Evolutionary conservation across 2,329 filamentous ascomycete genomes (phyloP).

Genomic region (Ophiocordyceps camponoti-rufipedis): DNA sequence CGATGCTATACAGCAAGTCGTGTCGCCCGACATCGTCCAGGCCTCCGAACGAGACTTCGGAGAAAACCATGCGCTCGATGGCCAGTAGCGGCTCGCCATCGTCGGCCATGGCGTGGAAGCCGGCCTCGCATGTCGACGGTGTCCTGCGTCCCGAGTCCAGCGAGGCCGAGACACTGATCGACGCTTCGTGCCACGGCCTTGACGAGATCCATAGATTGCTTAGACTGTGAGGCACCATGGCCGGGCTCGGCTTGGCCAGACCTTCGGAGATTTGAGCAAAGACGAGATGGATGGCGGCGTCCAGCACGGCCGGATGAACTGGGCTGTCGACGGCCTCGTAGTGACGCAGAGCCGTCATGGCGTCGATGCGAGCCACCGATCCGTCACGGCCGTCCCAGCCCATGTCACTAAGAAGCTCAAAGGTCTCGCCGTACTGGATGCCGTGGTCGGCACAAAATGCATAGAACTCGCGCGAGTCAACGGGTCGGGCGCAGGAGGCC

Average conservation of each 20-base stretch:
- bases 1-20: background rate
- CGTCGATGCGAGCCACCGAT: constrained; percentile 1
- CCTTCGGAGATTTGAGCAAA: background rate
- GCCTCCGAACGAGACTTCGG: background rate
- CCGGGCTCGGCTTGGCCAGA: background rate
- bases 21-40: background rate
- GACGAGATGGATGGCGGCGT: background rate
- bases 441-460: background rate
- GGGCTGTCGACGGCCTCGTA: background rate
- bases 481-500: background rate
- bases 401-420: constrained; percentile 1
- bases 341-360: background rate
- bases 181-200: background rate
- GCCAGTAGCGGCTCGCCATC: background rate
- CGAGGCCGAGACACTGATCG: background rate
- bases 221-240: background rate
- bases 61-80: background rate
- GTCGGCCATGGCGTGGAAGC: background rate
- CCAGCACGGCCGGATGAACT: background rate
- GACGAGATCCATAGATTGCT: background rate
- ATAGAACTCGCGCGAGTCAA: background rate
- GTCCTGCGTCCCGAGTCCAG: background rate
- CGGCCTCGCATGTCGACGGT: background rate
- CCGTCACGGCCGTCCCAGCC: background rate
- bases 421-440: constrained; percentile 1